phyloP scores from a whole-genome alignment of 306 rosid species.

The Malus orientalis region DNA sequence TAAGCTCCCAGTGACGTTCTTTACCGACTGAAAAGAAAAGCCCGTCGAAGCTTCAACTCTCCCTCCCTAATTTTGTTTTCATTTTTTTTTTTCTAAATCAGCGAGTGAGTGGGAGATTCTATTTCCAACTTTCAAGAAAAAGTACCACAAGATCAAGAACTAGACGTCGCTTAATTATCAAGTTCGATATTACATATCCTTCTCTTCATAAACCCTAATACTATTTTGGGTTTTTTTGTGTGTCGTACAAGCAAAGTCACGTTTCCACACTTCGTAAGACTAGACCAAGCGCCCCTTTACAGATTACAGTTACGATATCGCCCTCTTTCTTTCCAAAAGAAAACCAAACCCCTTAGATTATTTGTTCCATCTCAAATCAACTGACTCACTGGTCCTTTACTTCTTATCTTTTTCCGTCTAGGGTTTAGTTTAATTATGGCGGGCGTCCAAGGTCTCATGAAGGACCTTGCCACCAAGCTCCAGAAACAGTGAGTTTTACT shows the following conservation, averaged over 20 bases:
- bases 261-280: background rate
- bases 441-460: background rate
- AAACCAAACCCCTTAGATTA: too few species aligned
- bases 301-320: background rate
- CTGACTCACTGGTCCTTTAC: too few species aligned
- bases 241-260: background rate
- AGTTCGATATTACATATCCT: background rate
- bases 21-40: too few species aligned
- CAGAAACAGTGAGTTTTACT: background rate
- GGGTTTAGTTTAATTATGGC: background rate
- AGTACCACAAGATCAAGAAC: too few species aligned
- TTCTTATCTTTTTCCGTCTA: too few species aligned
- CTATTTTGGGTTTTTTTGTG: background rate
- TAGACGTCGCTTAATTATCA: background rate
- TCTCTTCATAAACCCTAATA: background rate
- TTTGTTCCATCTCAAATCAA: too few species aligned
- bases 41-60: too few species aligned
- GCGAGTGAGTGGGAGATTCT: too few species aligned
- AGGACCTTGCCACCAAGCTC: background rate
- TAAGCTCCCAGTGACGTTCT: too few species aligned
- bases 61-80: too few species aligned
- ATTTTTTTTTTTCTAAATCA: too few species aligned
- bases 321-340: background rate
- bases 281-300: background rate
- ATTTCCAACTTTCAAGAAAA: too few species aligned